Evolutionary conservation across 192 early-diverging fungal genomes (phyloP), one percentile per base, ranked within the genome.

Genomic region (Coemansia sp.): DNA sequence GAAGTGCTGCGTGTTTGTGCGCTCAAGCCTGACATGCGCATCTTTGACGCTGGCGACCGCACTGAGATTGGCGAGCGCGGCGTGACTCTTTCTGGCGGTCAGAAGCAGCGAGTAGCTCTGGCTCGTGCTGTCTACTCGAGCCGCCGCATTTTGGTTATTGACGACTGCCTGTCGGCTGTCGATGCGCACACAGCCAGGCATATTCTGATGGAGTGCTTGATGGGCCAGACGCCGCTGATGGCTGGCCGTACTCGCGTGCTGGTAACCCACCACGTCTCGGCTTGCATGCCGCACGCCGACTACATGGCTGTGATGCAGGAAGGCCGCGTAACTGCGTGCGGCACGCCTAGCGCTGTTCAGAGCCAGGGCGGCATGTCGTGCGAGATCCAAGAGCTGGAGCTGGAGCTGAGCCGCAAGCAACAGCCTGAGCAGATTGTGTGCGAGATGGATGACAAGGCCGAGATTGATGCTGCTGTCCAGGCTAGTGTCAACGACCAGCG

Each of bases 61-160:
- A 98, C 97, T 4, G 95, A 98, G 83, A 87, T 99, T 72, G 95
- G 95, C 9, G 95, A 96, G 73, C 92, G 92, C 31, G 95, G 95
- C 16, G 87, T 94, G n/a, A 91, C 89, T 10, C 75, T 95, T 7
- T 91, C 89, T 16, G 95, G 95, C 39, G 95, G 95, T 13, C 95
- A 97, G 76, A 95, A 94, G 80, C 91, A 92, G 65, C 85, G 95
- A 46, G 87, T 98, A 12, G 74, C 92, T 7, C 87, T 97, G 63
- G 95, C 95, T 33, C 88, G 96, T 69, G 95, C 95, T 18, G 78
- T 96, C 4, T 98, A 97, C 79, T 88, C 86, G 46, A 75, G 86
- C 22, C 87, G 90, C 20, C 81, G 79, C n/a, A 83, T 90, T 36
- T 67, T 96, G n/a, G 53, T 96, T 20, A 75, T 95, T 66, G 96